A percentile compares a stretch with the other conserved stretches of the same genome.
Evolutionary conservation across 1,284 basidiomycete genomes (phyloP).

Genomic region (Apiotrichum akiyoshidainum): DNA sequence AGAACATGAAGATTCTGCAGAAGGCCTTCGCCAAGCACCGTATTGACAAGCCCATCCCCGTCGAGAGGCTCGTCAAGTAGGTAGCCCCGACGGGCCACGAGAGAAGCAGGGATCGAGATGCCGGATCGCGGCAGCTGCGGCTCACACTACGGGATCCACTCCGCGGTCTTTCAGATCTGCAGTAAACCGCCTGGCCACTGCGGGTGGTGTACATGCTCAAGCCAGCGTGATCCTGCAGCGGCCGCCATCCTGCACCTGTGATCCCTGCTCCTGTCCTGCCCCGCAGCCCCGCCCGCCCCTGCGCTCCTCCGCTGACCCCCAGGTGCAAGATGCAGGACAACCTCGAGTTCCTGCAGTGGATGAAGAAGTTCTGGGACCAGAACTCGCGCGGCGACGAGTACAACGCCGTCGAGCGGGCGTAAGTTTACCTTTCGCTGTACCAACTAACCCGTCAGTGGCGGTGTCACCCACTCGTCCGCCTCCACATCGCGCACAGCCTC

Average conservation of each 20-base stretch:
- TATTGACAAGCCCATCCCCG: conserved; percentile 94
- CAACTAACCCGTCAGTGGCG: neutral
- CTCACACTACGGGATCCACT: too few relatives aligned
- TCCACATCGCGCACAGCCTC: conserved; percentile 17
- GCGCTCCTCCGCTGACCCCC: neutral
- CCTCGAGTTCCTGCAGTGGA: conserved; percentile 97
- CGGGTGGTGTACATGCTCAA: too few relatives aligned
- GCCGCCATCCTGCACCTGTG: neutral
- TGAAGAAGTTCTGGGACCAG: conserved; percentile 91
- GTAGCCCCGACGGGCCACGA: conserved; percentile 9
- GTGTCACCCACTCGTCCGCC: conserved; percentile 1
- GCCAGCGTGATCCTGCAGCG: neutral
- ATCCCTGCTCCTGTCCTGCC: neutral
- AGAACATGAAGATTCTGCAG: conserved; percentile 93
- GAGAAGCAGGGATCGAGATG: neutral
- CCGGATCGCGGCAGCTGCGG: too few relatives aligned
- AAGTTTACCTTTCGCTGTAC: conserved; percentile 20
- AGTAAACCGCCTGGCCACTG: too few relatives aligned
- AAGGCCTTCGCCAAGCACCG: conserved; percentile 80
- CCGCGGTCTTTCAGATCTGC: too few relatives aligned
- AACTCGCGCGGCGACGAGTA: conserved; percentile 87
- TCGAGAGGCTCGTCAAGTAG: conserved; percentile 81
- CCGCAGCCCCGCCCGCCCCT: neutral
- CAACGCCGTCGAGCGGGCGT: conserved; percentile 67
- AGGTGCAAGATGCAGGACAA: conserved; percentile 99